phyloP scores from a whole-genome alignment of 2,329 filamentous ascomycete genomes.

The Beauveria medogensis region DNA sequence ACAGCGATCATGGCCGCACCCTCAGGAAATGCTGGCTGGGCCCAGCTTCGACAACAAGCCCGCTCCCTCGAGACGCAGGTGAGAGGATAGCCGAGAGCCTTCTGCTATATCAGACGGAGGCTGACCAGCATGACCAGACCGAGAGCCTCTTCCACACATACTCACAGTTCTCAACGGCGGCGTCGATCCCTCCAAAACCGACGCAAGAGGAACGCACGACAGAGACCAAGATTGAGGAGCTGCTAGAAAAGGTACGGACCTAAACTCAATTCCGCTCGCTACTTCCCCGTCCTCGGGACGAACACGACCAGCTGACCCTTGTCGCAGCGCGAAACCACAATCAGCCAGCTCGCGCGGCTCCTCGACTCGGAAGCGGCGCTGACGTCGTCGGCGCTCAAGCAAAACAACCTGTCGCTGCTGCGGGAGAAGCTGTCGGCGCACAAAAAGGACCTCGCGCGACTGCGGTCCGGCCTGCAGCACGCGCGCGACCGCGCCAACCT shows the following conservation, averaged over 20 bases:
- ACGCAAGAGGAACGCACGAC: slow-evolving; percentile 75
- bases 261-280: no score
- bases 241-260: slow-evolving; percentile 63
- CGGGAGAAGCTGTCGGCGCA: slow-evolving; percentile 86
- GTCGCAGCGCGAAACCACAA: slow-evolving; percentile 66
- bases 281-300: no score
- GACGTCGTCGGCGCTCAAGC: slow-evolving; percentile 87
- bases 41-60: slow-evolving; percentile 88
- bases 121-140: slow-evolving; percentile 46
- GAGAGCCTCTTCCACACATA: slow-evolving; percentile 78
- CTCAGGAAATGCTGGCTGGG: slow-evolving; percentile 65
- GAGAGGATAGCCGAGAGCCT: slow-evolving; percentile 18
- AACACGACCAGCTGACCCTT: not conserved
- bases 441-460: slow-evolving; percentile 68
- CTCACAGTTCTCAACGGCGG: slow-evolving; percentile 78
- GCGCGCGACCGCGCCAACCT: slow-evolving; percentile 84
- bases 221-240: slow-evolving; percentile 73
- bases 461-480: slow-evolving; percentile 65
- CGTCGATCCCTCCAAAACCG: slow-evolving; percentile 73
- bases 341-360: slow-evolving; percentile 75
- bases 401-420: slow-evolving; percentile 88
- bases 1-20: slow-evolving; percentile 39
- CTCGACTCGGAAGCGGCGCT: slow-evolving; percentile 87
- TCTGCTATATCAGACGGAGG: not conserved
- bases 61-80: slow-evolving; percentile 86